Conservation (phyloP, 1,139 yeast species). For the Nakaseomyces glabratus region DNA sequence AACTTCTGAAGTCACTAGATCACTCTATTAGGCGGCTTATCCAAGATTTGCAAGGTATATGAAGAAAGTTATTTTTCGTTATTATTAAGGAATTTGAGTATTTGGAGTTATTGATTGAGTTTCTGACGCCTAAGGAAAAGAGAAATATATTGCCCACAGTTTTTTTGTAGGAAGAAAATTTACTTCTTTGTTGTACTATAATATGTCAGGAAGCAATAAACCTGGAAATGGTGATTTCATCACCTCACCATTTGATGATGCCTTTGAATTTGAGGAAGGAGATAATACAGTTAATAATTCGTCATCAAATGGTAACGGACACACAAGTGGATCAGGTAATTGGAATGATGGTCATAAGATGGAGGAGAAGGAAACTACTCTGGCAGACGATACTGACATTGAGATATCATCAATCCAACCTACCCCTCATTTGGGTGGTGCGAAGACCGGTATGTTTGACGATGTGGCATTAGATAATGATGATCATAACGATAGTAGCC, state of each 20-base stretch:
- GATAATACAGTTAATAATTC: conserved; percentile 6
- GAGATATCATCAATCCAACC: conserved; percentile 24
- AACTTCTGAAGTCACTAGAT: too few species aligned
- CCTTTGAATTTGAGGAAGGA: conserved; percentile 22
- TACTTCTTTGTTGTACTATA: not conserved
- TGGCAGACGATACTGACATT: conserved; percentile 13
- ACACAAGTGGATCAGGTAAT: not conserved
- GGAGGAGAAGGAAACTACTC: conserved; percentile 12
- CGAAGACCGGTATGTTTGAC: conserved; percentile 17
- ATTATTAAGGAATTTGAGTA: too few species aligned
- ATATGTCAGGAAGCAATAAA: conserved; percentile 7
- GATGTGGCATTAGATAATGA: conserved; percentile 21
- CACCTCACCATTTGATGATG: conserved; percentile 25
- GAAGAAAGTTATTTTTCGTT: too few species aligned
- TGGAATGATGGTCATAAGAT: conserved; percentile 3
- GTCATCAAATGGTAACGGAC: conserved; percentile 2
- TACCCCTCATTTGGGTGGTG: conserved; percentile 22
- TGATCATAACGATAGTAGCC: conserved; percentile 14
- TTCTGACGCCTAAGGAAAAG: too few species aligned
- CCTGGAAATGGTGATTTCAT: conserved; percentile 8
- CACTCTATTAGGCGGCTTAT: too few species aligned
- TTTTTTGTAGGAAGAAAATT: too few species aligned
- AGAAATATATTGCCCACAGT: too few species aligned
- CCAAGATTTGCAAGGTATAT: too few species aligned
- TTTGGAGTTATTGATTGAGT: too few species aligned